phyloP scores from a whole-genome alignment of 768 basidiomycete species.

The Lactifluus subvellereus region DNA sequence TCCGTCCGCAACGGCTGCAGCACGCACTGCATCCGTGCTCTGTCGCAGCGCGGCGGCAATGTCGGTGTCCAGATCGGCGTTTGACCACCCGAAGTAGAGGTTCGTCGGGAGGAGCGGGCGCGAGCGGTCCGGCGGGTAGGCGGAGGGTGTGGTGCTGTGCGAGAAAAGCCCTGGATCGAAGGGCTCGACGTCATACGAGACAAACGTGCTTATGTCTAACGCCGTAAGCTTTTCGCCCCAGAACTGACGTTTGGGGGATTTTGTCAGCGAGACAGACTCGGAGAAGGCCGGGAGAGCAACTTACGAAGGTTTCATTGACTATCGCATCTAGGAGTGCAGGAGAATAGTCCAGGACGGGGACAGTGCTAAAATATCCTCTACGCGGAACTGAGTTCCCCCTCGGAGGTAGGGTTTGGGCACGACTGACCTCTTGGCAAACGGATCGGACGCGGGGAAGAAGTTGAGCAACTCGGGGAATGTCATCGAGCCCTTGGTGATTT shows the following conservation, averaged over 20 bases:
- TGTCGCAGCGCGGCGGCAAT: neutral
- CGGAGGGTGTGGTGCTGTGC: constrained; percentile 8
- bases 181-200: constrained; percentile 18
- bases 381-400: neutral
- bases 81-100: constrained; percentile 21
- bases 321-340: neutral
- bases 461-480: constrained; percentile 10
- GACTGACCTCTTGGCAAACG: neutral
- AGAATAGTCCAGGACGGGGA: constrained; percentile 6
- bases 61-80: neutral
- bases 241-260: neutral
- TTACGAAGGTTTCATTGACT: constrained; percentile 10
- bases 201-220: neutral
- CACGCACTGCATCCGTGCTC: neutral
- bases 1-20: constrained; percentile 17
- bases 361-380: constrained; percentile 9
- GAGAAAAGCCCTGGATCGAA: constrained; percentile 15
- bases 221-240: neutral
- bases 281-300: neutral
- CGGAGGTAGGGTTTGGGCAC: neutral
- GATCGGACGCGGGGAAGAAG: neutral
- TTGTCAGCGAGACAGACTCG: neutral
- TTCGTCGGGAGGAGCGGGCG: constrained; percentile 19
- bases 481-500: neutral
- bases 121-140: constrained; percentile 24